Percentiles rank a stretch among this genome's conserved stretches.
phyloP scores from a whole-genome alignment of 208 protist species.

The Cochliopodium minus region DNA sequence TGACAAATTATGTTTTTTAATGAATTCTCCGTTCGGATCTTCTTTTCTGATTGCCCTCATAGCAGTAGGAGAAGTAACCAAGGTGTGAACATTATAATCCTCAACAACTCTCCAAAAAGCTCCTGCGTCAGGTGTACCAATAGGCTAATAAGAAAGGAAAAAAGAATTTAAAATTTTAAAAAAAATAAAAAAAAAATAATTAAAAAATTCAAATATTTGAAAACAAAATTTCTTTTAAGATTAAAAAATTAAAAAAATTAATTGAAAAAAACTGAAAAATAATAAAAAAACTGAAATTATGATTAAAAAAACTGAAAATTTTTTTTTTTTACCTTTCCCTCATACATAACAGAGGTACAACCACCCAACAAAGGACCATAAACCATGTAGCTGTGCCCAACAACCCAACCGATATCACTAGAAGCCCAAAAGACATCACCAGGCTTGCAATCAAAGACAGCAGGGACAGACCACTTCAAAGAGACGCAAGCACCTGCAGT shows the following conservation, averaged over 20 bases:
- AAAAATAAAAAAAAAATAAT: no score
- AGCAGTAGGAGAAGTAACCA: constrained; percentile 29
- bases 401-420: constrained; percentile 23
- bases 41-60: constrained; percentile 25
- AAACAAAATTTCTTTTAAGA: no score
- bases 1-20: constrained; percentile 8
- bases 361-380: constrained; percentile 27
- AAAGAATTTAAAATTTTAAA: no score
- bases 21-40: not conserved
- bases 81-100: constrained; percentile 17
- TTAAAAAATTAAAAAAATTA: no score
- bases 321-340: no score
- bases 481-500: constrained; percentile 12
- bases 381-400: constrained; percentile 28
- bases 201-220: no score
- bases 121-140: constrained; percentile 22
- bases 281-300: no score
- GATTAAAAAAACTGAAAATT: no score
- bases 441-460: not conserved
- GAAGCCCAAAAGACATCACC: not conserved
- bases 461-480: constrained; percentile 13
- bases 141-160: no score
- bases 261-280: no score
- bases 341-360: constrained; percentile 22
- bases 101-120: constrained; percentile 26